These are phyloP conservation scores for Tetragonia tetragonoides DNA, from an alignment of 148 eudicot species.

Conservation along the genomic window DNA sequence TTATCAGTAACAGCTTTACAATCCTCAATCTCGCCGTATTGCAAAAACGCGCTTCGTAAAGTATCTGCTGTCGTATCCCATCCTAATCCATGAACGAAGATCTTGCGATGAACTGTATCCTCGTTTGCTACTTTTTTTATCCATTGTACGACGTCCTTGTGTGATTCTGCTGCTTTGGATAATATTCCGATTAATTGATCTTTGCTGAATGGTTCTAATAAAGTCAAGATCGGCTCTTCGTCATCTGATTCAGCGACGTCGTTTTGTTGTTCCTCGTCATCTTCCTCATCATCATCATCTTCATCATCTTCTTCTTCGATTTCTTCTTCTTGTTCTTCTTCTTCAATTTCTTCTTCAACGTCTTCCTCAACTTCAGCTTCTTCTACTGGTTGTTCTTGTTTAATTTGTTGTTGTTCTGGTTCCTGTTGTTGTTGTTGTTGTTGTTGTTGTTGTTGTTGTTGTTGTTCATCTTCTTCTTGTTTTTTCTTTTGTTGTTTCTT, in stretches of 20 bases:
- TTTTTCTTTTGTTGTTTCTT: conserved; percentile 11
- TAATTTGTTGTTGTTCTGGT: conserved; percentile 6
- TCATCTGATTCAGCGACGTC: conserved; percentile 37
- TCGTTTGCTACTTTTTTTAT: conserved; percentile 60
- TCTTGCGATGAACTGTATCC: conserved; percentile 79
- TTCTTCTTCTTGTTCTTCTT: conserved; percentile 15
- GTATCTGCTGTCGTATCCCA: conserved; percentile 86
- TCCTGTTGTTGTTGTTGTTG: not conserved
- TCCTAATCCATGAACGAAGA: conserved; percentile 86
- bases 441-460: conserved; percentile 11
- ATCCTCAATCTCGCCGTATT: conserved; percentile 87
- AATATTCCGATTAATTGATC: conserved; percentile 55
- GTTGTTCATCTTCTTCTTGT: conserved; percentile 12
- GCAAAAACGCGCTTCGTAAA: conserved; percentile 39
- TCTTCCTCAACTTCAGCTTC: conserved; percentile 17
- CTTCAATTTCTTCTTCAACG: conserved; percentile 7
- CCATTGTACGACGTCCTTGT: conserved; percentile 40
- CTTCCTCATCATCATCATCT: conserved; percentile 16
- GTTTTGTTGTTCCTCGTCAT: conserved; percentile 30
- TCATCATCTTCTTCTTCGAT: conserved; percentile 29
- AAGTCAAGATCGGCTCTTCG: conserved; percentile 62
- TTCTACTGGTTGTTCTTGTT: conserved; percentile 13
- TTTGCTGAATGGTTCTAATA: conserved; percentile 79
- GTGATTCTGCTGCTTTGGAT: conserved; percentile 52
- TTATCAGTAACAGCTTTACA: conserved; percentile 79